Evolutionary conservation across 306 rosid species (phyloP).

Genomic region (Oemleria cerasiformis): DNA sequence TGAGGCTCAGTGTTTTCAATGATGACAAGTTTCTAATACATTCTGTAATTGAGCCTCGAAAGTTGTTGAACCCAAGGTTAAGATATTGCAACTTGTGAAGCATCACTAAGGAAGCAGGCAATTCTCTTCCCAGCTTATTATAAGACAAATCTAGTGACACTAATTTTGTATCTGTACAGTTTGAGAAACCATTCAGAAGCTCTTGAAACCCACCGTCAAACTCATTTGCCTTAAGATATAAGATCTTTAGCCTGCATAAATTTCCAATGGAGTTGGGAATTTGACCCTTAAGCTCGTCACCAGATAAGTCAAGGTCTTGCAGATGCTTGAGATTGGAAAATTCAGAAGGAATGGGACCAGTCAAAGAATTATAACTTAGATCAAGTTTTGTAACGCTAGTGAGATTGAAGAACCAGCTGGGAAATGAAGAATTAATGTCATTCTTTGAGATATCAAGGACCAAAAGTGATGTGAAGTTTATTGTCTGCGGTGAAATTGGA

Average conservation of each 20-base stretch:
- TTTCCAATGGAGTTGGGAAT: neutral
- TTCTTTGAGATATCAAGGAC: too few species aligned
- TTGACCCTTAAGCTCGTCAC: fast-evolving
- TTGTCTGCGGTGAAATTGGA: too few species aligned
- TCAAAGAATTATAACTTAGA: fast-evolving
- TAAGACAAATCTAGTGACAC: neutral
- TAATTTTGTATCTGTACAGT: neutral
- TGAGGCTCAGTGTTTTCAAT: neutral
- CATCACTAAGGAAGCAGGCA: slow-evolving; percentile 24
- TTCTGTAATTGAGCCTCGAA: slow-evolving; percentile 28
- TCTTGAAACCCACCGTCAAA: neutral
- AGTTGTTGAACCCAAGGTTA: neutral
- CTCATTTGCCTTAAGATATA: neutral
- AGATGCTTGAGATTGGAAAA: slow-evolving; percentile 3
- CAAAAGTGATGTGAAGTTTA: too few species aligned
- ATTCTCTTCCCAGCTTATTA: neutral
- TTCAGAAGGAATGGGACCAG: neutral
- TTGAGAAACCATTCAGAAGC: slow-evolving; percentile 1
- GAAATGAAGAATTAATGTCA: slow-evolving; percentile 9
- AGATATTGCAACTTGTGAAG: neutral
- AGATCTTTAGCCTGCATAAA: neutral
- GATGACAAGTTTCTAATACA: slow-evolving; percentile 29
- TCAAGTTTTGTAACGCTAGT: neutral
- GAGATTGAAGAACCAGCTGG: slow-evolving; percentile 25
- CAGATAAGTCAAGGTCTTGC: neutral